phyloP scores from a whole-genome alignment of 1,139 yeast species.

The Taiozyma sp. region DNA sequence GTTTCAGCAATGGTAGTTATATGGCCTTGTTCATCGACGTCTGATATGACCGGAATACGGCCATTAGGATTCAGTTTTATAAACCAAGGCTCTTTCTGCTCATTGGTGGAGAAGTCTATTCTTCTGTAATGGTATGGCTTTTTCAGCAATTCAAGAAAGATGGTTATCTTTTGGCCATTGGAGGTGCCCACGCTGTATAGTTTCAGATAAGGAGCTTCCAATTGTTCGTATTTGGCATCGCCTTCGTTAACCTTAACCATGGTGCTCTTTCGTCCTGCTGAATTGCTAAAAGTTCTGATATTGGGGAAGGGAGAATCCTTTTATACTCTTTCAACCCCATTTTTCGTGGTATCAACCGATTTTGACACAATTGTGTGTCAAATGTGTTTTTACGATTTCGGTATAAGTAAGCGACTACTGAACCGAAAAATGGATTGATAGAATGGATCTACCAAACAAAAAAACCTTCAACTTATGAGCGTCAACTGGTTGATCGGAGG shows the following conservation, averaged over 20 bases:
- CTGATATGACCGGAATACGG: slow-evolving; percentile 53
- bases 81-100: slow-evolving; percentile 52
- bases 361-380: neutral
- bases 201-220: slow-evolving; percentile 35
- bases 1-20: slow-evolving; percentile 43
- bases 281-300: neutral
- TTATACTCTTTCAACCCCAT: neutral
- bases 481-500: neutral
- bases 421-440: neutral
- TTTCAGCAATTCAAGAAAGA: slow-evolving; percentile 43
- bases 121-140: slow-evolving; percentile 40
- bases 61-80: slow-evolving; percentile 56
- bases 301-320: neutral
- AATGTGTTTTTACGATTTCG: neutral
- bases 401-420: neutral
- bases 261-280: neutral
- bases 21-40: slow-evolving; percentile 39
- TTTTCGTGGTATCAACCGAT: neutral
- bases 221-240: slow-evolving; percentile 28
- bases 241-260: slow-evolving; percentile 20
- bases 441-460: neutral
- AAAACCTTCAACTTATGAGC: neutral
- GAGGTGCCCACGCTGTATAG: slow-evolving; percentile 32
- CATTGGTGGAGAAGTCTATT: slow-evolving; percentile 37
- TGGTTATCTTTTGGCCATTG: slow-evolving; percentile 50